These are phyloP conservation scores for Metschnikowia lunata DNA, from an alignment of 805 yeast genomes.

Conservation along the genomic window DNA sequence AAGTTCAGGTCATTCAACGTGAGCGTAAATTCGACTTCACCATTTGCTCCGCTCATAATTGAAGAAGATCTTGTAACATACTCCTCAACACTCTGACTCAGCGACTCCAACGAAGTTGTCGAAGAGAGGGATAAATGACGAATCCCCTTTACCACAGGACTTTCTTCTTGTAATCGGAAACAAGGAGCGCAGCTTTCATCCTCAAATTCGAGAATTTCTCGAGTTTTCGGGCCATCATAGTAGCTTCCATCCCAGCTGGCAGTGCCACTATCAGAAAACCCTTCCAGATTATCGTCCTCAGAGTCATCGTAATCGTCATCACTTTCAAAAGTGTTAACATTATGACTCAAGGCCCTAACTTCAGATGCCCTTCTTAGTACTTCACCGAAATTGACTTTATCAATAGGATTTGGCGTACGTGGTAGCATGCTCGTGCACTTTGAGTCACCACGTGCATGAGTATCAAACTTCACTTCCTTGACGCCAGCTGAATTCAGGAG, in stretches of 20 bases:
- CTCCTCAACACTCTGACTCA: slow-evolving; percentile 21
- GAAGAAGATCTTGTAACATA: slow-evolving; percentile 38
- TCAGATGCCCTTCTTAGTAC: slow-evolving; percentile 21
- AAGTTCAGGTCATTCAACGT: slow-evolving; percentile 62
- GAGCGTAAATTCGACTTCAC: slow-evolving; percentile 50
- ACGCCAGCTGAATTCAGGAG: slow-evolving; percentile 7
- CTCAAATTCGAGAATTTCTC: slow-evolving; percentile 9
- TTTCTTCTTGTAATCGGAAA: slow-evolving; percentile 1
- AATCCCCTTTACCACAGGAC: slow-evolving; percentile 13
- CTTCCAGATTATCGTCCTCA: slow-evolving; percentile 14
- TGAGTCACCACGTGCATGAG: slow-evolving; percentile 5
- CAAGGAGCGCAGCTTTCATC: slow-evolving; percentile 3
- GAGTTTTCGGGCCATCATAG: slow-evolving; percentile 13
- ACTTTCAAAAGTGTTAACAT: slow-evolving; percentile 13
- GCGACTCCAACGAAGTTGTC: slow-evolving; percentile 17
- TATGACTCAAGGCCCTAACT: slow-evolving; percentile 3
- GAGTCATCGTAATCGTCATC: slow-evolving; percentile 10
- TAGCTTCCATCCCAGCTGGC: slow-evolving; percentile 18
- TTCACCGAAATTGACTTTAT: slow-evolving; percentile 28
- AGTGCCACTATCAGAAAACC: background rate
- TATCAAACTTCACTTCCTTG: slow-evolving; percentile 21
- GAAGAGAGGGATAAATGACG: slow-evolving; percentile 19
- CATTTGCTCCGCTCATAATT: slow-evolving; percentile 36
- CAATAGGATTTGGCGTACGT: slow-evolving; percentile 38
- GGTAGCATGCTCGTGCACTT: slow-evolving; percentile 25